These are phyloP conservation scores for Solanum peruvianum DNA, from an alignment of 257 asterid species.

Conservation along the genomic window DNA sequence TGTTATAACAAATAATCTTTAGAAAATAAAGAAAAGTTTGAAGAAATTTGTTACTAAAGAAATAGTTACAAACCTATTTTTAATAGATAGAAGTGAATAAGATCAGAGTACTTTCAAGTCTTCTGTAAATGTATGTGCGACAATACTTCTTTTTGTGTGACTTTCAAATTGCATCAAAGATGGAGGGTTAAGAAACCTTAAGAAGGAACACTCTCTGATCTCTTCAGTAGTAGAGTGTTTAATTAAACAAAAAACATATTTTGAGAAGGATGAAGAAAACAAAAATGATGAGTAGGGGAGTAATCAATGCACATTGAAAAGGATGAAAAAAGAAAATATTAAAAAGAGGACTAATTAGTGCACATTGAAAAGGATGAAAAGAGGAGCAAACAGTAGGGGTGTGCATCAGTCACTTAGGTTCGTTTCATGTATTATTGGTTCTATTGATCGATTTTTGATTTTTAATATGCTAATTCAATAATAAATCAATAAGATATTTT, in stretches of 20 bases:
- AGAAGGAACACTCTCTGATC: not conserved
- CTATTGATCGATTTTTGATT: too few relatives aligned
- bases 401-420: too few relatives aligned
- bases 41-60: not conserved
- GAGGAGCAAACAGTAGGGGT: not conserved
- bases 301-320: too few relatives aligned
- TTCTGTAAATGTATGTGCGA: not conserved
- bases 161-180: not conserved
- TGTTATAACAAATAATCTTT: not conserved
- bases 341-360: too few relatives aligned
- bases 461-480: too few relatives aligned
- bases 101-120: not conserved
- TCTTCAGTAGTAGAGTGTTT: not conserved
- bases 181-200: conserved; percentile 6
- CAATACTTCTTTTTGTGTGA: conserved; percentile 2
- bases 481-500: too few relatives aligned
- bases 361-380: too few relatives aligned
- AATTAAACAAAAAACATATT: conserved; percentile 3
- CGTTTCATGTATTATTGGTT: too few relatives aligned
- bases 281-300: too few relatives aligned
- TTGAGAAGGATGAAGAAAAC: too few relatives aligned
- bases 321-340: too few relatives aligned
- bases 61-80: not conserved
- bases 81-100: not conserved
- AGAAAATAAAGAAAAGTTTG: not conserved